Evolutionary conservation across 1,284 basidiomycete genomes (phyloP).

Genomic region (Cryptococcus floricola): DNA sequence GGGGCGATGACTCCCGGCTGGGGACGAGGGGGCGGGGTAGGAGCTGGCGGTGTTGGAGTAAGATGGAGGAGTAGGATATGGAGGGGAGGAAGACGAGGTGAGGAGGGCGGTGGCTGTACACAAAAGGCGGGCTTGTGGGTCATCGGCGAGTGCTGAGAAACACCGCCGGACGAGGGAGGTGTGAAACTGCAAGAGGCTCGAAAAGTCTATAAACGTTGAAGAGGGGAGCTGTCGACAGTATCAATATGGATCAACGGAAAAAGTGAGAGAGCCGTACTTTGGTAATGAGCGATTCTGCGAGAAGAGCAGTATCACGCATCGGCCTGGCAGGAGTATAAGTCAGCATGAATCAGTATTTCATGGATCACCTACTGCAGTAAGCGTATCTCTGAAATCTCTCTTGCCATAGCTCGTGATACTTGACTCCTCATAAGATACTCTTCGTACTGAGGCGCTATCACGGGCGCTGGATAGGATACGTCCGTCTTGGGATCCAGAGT

Average conservation of each 20-base stretch:
- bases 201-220: not conserved
- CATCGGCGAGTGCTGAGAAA: not conserved
- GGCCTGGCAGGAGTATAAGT: not conserved
- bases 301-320: not conserved
- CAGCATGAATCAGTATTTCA: not conserved
- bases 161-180: not conserved
- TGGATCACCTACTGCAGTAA: not conserved
- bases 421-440: too few relatives aligned
- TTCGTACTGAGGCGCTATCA: too few relatives aligned
- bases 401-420: not conserved
- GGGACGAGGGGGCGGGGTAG: not conserved
- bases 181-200: not conserved
- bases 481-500: too few relatives aligned
- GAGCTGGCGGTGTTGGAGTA: not conserved
- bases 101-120: not conserved
- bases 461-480: too few relatives aligned
- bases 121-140: not conserved
- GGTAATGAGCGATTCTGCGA: not conserved
- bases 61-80: not conserved
- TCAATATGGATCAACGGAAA: not conserved
- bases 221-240: not conserved
- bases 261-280: not conserved
- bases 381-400: not conserved
- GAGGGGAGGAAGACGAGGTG: not conserved
- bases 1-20: not conserved